These are phyloP conservation scores for Penicillium taxi DNA, from an alignment of 495 filamentous ascomycete genomes.

Conservation along the genomic window DNA sequence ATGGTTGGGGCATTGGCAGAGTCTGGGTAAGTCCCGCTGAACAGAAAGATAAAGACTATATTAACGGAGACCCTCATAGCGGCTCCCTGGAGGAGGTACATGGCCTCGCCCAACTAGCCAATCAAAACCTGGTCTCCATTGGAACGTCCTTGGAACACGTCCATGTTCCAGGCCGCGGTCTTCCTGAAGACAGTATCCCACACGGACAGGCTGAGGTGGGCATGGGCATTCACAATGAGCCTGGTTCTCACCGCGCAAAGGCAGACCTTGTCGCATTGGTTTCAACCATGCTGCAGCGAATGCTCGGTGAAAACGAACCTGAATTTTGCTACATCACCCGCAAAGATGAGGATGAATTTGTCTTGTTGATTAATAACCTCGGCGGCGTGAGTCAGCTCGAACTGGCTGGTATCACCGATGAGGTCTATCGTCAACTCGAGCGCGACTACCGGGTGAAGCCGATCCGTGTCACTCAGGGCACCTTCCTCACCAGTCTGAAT, in stretches of 20 bases:
- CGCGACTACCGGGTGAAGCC: constrained; percentile 63
- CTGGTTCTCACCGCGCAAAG: constrained; percentile 65
- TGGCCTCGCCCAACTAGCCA: constrained; percentile 60
- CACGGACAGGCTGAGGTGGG: constrained; percentile 81
- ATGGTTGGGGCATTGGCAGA: constrained; percentile 80
- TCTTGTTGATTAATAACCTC: constrained; percentile 86
- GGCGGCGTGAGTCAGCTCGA: constrained; percentile 88
- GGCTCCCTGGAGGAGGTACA: constrained; percentile 58
- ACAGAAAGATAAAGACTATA: not conserved
- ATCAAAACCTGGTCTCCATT: constrained; percentile 75
- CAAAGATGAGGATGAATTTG: constrained; percentile 51
- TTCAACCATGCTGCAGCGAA: constrained; percentile 67
- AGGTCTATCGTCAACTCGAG: constrained; percentile 72
- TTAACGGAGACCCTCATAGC: constrained; percentile 12
- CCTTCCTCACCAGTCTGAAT: constrained; percentile 79
- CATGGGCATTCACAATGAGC: constrained; percentile 98
- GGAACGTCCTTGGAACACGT: constrained; percentile 82
- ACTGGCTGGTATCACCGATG: constrained; percentile 79
- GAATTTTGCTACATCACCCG: constrained; percentile 75
- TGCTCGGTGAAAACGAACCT: constrained; percentile 69
- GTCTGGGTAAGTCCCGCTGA: constrained; percentile 45
- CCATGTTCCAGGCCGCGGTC: constrained; percentile 74
- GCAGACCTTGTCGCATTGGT: constrained; percentile 64
- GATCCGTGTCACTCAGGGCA: constrained; percentile 51
- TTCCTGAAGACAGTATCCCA: constrained; percentile 48